Conservation (phyloP, 2,329 filamentous ascomycete genomes). For the Calcarisporium arbuscula region DNA sequence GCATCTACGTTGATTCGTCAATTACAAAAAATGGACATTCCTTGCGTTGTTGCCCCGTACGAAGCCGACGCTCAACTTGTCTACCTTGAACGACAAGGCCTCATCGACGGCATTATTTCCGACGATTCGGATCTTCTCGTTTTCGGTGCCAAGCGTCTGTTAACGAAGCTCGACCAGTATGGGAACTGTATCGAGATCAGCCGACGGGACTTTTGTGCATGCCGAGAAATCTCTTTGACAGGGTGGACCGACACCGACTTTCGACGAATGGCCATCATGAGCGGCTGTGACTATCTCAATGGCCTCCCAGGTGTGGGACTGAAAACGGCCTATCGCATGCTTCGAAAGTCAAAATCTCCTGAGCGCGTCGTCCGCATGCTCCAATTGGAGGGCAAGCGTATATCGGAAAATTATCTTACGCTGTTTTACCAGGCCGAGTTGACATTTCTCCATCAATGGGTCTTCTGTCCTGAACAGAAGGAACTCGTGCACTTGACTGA, state of each 20-base stretch:
- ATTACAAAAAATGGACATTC: slow-evolving; percentile 70
- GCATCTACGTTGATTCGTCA: slow-evolving; percentile 86
- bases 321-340: slow-evolving; percentile 86
- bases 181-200: slow-evolving; percentile 91
- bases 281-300: slow-evolving; percentile 91
- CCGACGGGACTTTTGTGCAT: slow-evolving; percentile 80
- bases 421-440: slow-evolving; percentile 81
- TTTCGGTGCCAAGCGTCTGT: slow-evolving; percentile 81
- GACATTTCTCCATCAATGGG: slow-evolving; percentile 91
- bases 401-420: slow-evolving; percentile 76
- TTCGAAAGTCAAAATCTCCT: slow-evolving; percentile 83
- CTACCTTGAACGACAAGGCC: slow-evolving; percentile 80
- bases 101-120: slow-evolving; percentile 82
- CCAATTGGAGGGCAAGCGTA: slow-evolving; percentile 82
- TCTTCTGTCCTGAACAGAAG: slow-evolving; percentile 72
- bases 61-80: slow-evolving; percentile 96
- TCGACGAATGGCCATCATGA: slow-evolving; percentile 90
- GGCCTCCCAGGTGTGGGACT: slow-evolving; percentile 80
- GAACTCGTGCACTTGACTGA: slow-evolving; percentile 70
- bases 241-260: slow-evolving; percentile 93
- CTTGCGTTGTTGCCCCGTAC: slow-evolving; percentile 92
- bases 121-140: slow-evolving; percentile 96
- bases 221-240: slow-evolving; percentile 78
- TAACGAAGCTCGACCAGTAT: slow-evolving; percentile 92
- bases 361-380: slow-evolving; percentile 77